phyloP scores from a whole-genome alignment of 129 eudicot genomes.

The Arctium lappa region DNA sequence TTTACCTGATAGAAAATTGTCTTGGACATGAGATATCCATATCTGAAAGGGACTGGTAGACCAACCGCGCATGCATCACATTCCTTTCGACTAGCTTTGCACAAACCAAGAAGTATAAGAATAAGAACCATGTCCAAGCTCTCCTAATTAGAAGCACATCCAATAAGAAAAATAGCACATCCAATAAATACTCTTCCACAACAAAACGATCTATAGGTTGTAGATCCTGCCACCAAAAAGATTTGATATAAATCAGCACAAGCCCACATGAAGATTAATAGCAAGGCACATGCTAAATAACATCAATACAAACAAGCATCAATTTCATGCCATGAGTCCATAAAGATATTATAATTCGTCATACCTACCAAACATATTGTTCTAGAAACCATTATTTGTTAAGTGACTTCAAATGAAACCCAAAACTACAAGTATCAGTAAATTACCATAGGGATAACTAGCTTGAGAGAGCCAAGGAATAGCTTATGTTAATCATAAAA shows the following conservation, averaged over 20 bases:
- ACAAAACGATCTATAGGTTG: constrained; percentile 87
- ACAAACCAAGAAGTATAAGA: constrained; percentile 47
- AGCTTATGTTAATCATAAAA: too few relatives aligned
- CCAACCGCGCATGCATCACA: constrained; percentile 97
- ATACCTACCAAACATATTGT: too few relatives aligned
- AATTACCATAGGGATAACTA: too few relatives aligned
- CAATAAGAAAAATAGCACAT: constrained; percentile 50
- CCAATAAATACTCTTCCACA: constrained; percentile 88
- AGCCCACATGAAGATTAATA: neutral
- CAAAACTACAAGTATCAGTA: too few relatives aligned
- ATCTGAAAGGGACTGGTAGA: constrained; percentile 86
- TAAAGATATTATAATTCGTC: too few relatives aligned
- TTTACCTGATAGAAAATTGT: constrained; percentile 94
- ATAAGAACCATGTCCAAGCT: constrained; percentile 15
- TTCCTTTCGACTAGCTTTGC: constrained; percentile 99
- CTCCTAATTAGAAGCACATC: neutral
- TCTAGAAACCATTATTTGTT: too few relatives aligned
- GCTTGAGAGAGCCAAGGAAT: too few relatives aligned
- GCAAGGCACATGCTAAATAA: neutral
- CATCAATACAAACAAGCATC: neutral
- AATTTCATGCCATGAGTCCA: neutral
- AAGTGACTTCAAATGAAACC: neutral
- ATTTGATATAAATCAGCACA: constrained; percentile 1
- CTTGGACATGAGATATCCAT: constrained; percentile 96
- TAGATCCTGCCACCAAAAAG: constrained; percentile 52